These are phyloP conservation scores for Neoarthrinium moseri DNA, from an alignment of 2,329 filamentous ascomycete species.

Conservation along the genomic window DNA sequence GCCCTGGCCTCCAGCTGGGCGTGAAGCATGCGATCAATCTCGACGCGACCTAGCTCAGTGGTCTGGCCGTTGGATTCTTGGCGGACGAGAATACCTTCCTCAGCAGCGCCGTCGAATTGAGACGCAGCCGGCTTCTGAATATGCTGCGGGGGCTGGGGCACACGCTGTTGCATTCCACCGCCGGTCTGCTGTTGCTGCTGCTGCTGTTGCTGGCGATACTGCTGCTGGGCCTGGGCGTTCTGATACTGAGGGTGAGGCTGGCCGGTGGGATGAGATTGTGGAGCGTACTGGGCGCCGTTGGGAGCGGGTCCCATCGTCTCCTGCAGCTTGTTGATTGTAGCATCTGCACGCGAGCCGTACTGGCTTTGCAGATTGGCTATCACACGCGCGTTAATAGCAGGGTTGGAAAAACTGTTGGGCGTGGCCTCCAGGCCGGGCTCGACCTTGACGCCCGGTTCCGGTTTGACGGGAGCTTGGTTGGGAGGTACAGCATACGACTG, in stretches of 20 bases:
- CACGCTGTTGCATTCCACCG: slow-evolving; percentile 19
- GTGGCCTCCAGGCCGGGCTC: slow-evolving; percentile 45
- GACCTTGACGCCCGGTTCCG: slow-evolving; percentile 46
- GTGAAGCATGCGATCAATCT: slow-evolving; percentile 70
- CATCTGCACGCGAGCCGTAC: slow-evolving; percentile 63
- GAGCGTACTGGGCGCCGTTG: slow-evolving; percentile 21
- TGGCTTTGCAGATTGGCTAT: slow-evolving; percentile 55
- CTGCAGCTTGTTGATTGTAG: slow-evolving; percentile 64
- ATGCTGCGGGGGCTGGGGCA: slow-evolving; percentile 29
- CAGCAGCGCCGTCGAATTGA: slow-evolving; percentile 75
- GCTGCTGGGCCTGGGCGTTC: slow-evolving; percentile 14
- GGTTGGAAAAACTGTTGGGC: slow-evolving; percentile 32
- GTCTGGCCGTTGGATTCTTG: slow-evolving; percentile 52
- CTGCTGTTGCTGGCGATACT: slow-evolving; percentile 23
- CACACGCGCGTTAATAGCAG: slow-evolving; percentile 52
- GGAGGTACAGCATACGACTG: slow-evolving; percentile 21
- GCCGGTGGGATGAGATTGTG: slow-evolving; percentile 22
- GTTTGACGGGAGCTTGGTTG: slow-evolving; percentile 31
- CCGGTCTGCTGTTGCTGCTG: slow-evolving; percentile 5
- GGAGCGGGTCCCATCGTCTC: slow-evolving; percentile 33
- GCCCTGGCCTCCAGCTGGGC: slow-evolving; percentile 64
- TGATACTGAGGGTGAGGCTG: slow-evolving; percentile 20
- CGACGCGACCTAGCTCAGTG: slow-evolving; percentile 55
- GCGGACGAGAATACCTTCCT: slow-evolving; percentile 60
- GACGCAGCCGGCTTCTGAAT: slow-evolving; percentile 41